These are phyloP conservation scores for Diddensiella santjacobensis DNA, from an alignment of 805 yeast species.

Conservation along the genomic window DNA sequence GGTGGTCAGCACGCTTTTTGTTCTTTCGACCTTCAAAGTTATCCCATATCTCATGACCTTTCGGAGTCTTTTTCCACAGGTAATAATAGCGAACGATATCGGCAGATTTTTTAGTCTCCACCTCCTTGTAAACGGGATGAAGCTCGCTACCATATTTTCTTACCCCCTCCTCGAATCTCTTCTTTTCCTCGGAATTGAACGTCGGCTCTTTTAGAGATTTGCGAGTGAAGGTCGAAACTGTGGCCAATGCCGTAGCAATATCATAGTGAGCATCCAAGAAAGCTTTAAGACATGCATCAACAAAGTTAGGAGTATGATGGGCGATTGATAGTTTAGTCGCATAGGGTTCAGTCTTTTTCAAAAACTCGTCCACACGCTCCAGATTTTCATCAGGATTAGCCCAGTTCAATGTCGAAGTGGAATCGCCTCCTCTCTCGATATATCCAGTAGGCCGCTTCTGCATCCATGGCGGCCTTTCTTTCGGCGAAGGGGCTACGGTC, in stretches of 20 bases:
- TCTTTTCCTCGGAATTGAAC: slow-evolving; percentile 57
- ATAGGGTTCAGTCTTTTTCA: slow-evolving; percentile 50
- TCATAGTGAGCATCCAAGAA: slow-evolving; percentile 53
- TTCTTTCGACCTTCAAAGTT: slow-evolving; percentile 62
- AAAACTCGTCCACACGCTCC: slow-evolving; percentile 49
- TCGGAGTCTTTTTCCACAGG: slow-evolving; percentile 82
- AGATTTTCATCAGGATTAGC: slow-evolving; percentile 26
- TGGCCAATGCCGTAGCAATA: slow-evolving; percentile 43
- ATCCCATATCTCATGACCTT: slow-evolving; percentile 79
- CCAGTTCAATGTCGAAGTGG: slow-evolving; percentile 64
- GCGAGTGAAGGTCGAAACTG: slow-evolving; percentile 50
- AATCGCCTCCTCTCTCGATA: slow-evolving; percentile 77
- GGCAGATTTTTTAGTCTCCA: slow-evolving; percentile 67
- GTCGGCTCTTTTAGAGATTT: slow-evolving; percentile 72
- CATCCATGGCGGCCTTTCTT: slow-evolving; percentile 67
- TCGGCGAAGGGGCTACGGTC: background rate
- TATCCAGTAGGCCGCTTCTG: slow-evolving; percentile 78
- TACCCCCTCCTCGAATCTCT: slow-evolving; percentile 71
- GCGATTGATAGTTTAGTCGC: slow-evolving; percentile 54
- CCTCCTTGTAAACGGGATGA: slow-evolving; percentile 64
- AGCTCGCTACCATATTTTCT: slow-evolving; percentile 71
- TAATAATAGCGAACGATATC: slow-evolving; percentile 86
- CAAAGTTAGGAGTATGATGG: slow-evolving; percentile 72
- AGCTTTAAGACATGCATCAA: slow-evolving; percentile 64
- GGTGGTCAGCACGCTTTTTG: slow-evolving; percentile 23